A percentile compares a stretch with the other conserved stretches of the same genome.
These are phyloP conservation scores for Piloderma croceum DNA, from an alignment of 768 basidiomycete genomes.

Conservation along the genomic window DNA sequence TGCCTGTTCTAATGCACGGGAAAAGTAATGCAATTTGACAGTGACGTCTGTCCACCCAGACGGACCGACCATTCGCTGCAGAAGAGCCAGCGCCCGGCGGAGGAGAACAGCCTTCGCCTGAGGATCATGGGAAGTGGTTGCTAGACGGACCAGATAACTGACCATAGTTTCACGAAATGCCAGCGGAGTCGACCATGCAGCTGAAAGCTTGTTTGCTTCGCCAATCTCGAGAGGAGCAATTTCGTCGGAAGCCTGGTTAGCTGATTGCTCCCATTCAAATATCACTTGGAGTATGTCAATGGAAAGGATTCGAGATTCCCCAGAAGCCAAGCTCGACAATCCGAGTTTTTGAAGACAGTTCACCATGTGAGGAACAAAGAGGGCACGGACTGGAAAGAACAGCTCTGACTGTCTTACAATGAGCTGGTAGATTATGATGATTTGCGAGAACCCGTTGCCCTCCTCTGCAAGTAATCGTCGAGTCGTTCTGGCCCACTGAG, in stretches of 20 bases:
- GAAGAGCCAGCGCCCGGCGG: conserved; percentile 56
- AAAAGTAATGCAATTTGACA: conserved; percentile 87
- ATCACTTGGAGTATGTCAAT: conserved; percentile 90
- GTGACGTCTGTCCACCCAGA: conserved; percentile 89
- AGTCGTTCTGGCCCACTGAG: conserved; percentile 82
- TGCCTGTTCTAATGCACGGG: conserved; percentile 77
- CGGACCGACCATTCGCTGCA: conserved; percentile 76
- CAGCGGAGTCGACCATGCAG: conserved; percentile 68
- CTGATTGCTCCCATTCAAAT: conserved; percentile 87
- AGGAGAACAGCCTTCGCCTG: conserved; percentile 40
- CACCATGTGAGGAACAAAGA: conserved; percentile 92
- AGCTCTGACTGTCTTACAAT: conserved; percentile 86
- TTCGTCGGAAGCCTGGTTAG: conserved; percentile 28
- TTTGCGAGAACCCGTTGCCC: conserved; percentile 59
- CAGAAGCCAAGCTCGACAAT: conserved; percentile 61
- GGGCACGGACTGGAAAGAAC: conserved; percentile 87
- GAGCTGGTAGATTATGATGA: conserved; percentile 83
- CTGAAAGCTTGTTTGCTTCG: conserved; percentile 21
- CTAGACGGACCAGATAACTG: conserved; percentile 90
- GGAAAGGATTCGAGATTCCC: conserved; percentile 80
- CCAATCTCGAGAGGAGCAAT: conserved; percentile 4
- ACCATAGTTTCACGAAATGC: conserved; percentile 85
- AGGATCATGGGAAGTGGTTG: conserved; percentile 62
- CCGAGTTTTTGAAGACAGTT: conserved; percentile 85
- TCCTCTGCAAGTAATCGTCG: conserved; percentile 86